Evolutionary conservation across 768 basidiomycete species (phyloP), one percentile per base, ranked within the genome.

Genomic region (Suillus paluster): DNA sequence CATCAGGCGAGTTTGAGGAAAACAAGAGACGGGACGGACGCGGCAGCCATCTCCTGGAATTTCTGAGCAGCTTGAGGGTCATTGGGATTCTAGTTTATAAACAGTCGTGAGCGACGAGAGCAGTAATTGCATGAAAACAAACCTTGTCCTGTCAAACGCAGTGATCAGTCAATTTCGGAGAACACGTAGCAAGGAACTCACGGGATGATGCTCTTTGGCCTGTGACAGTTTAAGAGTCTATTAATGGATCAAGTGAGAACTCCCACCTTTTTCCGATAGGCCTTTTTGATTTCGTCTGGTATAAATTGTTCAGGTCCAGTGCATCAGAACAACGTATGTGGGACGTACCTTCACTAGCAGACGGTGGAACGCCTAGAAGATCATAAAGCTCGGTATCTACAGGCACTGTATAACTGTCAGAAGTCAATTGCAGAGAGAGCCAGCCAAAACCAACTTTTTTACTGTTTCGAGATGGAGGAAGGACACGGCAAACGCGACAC

Each of bases 181-280:
- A 54, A 39, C 48, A 44, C 15, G 25, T 30, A 55, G 23, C 17
- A 19, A 56, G 27, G 10, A 54, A 68, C 86, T 71, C 76, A 94
- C 92, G 48, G 94, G 94, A 73, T 95, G 94, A 66, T 92, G 89
- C 71, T 92, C 86, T 71, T 89, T 94, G 36, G 94, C 94, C 91
- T 95, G 69, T 5, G 57, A 61, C 58, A 53, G 70, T 65, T 25
- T 65, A 69, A 54, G 65, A 65, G 63, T 48, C 58, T 41, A 42
- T 58, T 39, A 69, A 62, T 50, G 56, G 60, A 65, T 57, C 58
- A 62, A 48, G 64, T 59, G 52, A 39, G 39, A 60, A 36, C 38
- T 73, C 69, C 67, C 78, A 93, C 94, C 87, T 95, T 96, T 79
- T 86, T 91, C 73, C 91, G 89, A 73, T 98, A 98, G 17, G 95